These are phyloP conservation scores for Canavalia gladiata DNA, from an alignment of 306 rosid genomes.

Conservation along the genomic window DNA sequence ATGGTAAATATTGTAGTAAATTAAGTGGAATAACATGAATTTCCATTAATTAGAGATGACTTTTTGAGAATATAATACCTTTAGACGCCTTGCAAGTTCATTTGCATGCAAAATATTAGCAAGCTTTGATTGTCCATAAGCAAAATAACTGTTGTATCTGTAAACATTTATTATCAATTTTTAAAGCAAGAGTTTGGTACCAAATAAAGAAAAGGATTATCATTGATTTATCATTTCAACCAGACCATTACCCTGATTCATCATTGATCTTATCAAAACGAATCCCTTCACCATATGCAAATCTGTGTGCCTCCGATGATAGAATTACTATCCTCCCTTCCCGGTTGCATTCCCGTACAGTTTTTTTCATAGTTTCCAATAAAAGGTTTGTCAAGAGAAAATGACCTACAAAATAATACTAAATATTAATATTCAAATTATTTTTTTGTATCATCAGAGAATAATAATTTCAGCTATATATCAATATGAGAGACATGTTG, in stretches of 20 bases:
- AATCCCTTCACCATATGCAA: conserved; percentile 65
- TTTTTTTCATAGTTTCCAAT: conserved; percentile 81
- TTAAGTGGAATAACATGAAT: conserved; percentile 26
- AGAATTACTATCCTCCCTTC: conserved; percentile 84
- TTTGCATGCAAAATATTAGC: conserved; percentile 81
- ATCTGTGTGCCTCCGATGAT: conserved; percentile 73
- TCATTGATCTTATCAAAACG: conserved; percentile 72
- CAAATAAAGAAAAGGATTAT: conserved; percentile 15
- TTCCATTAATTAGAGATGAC: conserved; percentile 20
- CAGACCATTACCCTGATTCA: conserved; percentile 70
- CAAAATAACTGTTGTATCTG: conserved; percentile 65
- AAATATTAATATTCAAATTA: conserved; percentile 4
- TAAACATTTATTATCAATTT: not conserved
- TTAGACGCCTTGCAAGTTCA: conserved; percentile 81
- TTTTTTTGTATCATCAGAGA: not conserved
- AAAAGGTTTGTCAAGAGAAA: conserved; percentile 85
- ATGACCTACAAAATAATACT: conserved; percentile 66
- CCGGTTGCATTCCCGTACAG: conserved; percentile 62
- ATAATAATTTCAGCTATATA: not conserved
- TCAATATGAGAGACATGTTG: conserved; percentile 3
- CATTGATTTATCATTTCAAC: conserved; percentile 41
- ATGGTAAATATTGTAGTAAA: conserved; percentile 9
- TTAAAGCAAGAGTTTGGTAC: not conserved
- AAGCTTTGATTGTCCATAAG: conserved; percentile 90
- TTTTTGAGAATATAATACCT: conserved; percentile 58